phyloP scores from a whole-genome alignment of 75 land plant species.

The Cryptomeria japonica region DNA sequence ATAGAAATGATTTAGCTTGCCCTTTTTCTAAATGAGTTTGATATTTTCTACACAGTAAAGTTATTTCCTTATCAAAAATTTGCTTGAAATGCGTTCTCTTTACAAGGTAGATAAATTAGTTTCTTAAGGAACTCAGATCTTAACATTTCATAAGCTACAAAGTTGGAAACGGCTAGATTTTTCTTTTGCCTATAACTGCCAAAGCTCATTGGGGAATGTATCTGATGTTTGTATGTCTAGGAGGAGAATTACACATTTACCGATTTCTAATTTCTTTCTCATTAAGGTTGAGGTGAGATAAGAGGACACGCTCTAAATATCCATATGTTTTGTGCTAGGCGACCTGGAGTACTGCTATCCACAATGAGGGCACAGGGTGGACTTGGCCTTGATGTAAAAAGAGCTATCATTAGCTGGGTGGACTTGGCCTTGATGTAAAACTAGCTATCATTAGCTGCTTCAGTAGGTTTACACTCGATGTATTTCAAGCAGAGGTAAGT shows the following conservation, averaged over 20 bases:
- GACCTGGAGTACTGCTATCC: constrained; percentile 81
- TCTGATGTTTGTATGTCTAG: background rate
- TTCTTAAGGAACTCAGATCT: too few relatives aligned
- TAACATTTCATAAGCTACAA: background rate
- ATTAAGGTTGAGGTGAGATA: constrained; percentile 69
- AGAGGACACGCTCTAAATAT: constrained; percentile 67
- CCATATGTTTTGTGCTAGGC: constrained; percentile 80
- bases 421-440: constrained; percentile 82
- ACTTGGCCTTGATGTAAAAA: too few relatives aligned
- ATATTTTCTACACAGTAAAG: background rate
- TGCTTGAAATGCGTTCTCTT: background rate
- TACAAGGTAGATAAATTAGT: background rate
- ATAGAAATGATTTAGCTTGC: background rate
- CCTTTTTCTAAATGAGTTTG: background rate
- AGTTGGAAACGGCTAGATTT: background rate
- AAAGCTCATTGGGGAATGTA: background rate
- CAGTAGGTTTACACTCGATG: constrained; percentile 82
- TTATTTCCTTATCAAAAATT: background rate
- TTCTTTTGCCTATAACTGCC: background rate
- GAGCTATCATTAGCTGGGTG: too few relatives aligned
- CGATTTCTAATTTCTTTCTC: background rate
- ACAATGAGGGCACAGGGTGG: constrained; percentile 74
- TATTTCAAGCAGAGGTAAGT: constrained; percentile 78
- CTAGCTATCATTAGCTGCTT: constrained; percentile 92
- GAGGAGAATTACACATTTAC: background rate